Evolutionary conservation across 2,329 filamentous ascomycete species (phyloP).

Genomic region (Aspergillus ochraceoroseus): DNA sequence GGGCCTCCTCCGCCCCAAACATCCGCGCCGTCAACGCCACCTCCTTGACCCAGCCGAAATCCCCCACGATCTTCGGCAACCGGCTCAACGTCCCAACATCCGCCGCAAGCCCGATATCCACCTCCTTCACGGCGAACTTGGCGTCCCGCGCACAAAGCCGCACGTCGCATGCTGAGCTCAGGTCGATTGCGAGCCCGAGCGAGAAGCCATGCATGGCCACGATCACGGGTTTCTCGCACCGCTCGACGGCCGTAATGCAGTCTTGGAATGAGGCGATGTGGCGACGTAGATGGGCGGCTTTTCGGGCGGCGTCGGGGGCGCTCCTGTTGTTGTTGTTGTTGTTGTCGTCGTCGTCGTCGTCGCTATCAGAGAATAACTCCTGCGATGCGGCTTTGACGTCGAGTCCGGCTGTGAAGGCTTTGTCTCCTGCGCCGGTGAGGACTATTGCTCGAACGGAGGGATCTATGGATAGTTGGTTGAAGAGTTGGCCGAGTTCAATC

Average conservation of each 20-base stretch:
- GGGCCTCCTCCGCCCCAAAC: conserved; percentile 45
- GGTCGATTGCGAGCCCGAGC: conserved; percentile 71
- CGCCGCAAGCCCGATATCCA: conserved; percentile 48
- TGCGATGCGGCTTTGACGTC: conserved; percentile 69
- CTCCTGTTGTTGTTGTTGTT: not conserved
- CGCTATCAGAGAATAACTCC: conserved; percentile 44
- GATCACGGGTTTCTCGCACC: conserved; percentile 88
- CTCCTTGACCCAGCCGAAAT: conserved; percentile 48
- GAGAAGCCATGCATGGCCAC: conserved; percentile 73
- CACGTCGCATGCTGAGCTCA: conserved; percentile 43
- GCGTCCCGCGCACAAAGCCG: conserved; percentile 37
- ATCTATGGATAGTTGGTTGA: conserved; percentile 66
- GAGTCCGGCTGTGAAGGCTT: conserved; percentile 79
- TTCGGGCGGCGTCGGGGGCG: conserved; percentile 57
- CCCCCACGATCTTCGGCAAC: conserved; percentile 46
- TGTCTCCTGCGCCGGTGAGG: conserved; percentile 73
- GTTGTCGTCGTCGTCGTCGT: conserved; percentile 51
- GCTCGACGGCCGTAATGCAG: conserved; percentile 69
- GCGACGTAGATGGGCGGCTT: conserved; percentile 57
- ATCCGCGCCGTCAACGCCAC: conserved; percentile 43
- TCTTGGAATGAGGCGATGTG: conserved; percentile 76
- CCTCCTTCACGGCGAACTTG: conserved; percentile 46
- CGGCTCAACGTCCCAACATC: conserved; percentile 47
- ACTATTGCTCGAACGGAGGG: conserved; percentile 70
- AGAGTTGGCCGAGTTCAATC: conserved; percentile 70